Evolutionary conservation across 768 basidiomycete species (phyloP), one percentile per base, ranked within the genome.

Genomic region (Auricularia sp.): DNA sequence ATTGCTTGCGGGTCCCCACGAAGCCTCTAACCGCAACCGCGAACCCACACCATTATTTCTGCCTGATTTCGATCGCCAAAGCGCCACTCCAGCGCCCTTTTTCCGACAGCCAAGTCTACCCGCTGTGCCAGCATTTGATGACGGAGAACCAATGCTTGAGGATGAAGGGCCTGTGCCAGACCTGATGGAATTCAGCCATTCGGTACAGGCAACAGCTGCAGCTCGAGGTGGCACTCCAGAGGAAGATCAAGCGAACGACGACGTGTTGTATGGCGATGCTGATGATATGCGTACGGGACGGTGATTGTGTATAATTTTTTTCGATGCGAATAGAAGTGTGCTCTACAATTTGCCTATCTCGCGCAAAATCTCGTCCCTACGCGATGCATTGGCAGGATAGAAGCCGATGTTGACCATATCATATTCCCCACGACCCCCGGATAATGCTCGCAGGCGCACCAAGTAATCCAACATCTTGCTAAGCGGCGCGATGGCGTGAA

Each of bases 371-470:
- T 91, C 90, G 62, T 81, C 61, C 72, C 80, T 85, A 65, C 91
- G 81, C 36, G 77, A 68, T 61, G 84, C 79, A 23, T 82, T 79
- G 1, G 93, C 91, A 65, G 78, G 74, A 70, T 79, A 83, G 75
- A 93, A 94, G 16, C 91, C 91, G n/a, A 85, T 88, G 60, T 81
- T 83, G 36, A 76, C 75, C 86, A 90, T 88, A 70, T 93, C 90
- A 69, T 93, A 93, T 18, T 79, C 71, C 12, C 91, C 92, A 71
- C 91, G 85, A 3, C 92, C 92, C 59, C 89, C 92, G 1, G 90
- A 88, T 43, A 93, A 73, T 1, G 92, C 87, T 18, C 92, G 86
- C 61, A 94, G 73, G 16, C 90, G 81, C 58, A 79, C 87, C 8
- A 89, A 87, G 69, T 90, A 94, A 72, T 93, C 87, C 21, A 93